Conservation (phyloP, 2,329 filamentous ascomycete species). For the Coniella lustricola region DNA sequence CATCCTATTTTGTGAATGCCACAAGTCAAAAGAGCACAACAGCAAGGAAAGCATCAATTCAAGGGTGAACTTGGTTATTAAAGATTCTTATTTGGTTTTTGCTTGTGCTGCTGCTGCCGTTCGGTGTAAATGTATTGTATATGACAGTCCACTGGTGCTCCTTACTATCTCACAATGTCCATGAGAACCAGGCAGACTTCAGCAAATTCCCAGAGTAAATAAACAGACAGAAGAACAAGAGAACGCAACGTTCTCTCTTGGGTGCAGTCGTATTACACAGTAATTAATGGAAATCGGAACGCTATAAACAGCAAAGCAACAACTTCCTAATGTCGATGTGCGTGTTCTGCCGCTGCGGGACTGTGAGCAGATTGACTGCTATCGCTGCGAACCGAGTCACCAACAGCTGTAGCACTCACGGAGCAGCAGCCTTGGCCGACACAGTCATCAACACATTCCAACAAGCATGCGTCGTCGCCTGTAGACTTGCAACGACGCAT, state of each 20-base stretch:
- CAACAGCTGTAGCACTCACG: conserved; percentile 16
- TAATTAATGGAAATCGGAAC: conserved; percentile 12
- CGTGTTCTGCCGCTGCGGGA: conserved; percentile 25
- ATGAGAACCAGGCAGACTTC: too few relatives aligned
- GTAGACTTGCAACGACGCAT: conserved; percentile 17
- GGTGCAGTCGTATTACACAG: background rate
- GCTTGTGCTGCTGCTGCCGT: too few relatives aligned
- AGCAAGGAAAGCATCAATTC: too few relatives aligned
- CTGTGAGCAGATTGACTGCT: conserved; percentile 25
- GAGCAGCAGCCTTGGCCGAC: conserved; percentile 39
- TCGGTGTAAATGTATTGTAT: too few relatives aligned
- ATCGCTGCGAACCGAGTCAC: conserved; percentile 27
- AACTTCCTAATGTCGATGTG: conserved; percentile 23
- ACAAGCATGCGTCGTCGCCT: conserved; percentile 35
- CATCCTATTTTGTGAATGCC: too few relatives aligned
- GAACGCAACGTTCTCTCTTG: too few relatives aligned
- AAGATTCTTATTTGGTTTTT: too few relatives aligned
- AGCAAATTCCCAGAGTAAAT: too few relatives aligned
- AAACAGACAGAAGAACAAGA: background rate
- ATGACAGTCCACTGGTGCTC: too few relatives aligned
- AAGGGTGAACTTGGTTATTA: too few relatives aligned
- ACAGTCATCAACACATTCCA: conserved; percentile 46
- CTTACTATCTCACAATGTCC: too few relatives aligned
- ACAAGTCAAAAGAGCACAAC: too few relatives aligned
- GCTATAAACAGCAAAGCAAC: background rate